phyloP scores from a whole-genome alignment of 345 rosid species.

The Arabis alpina region DNA sequence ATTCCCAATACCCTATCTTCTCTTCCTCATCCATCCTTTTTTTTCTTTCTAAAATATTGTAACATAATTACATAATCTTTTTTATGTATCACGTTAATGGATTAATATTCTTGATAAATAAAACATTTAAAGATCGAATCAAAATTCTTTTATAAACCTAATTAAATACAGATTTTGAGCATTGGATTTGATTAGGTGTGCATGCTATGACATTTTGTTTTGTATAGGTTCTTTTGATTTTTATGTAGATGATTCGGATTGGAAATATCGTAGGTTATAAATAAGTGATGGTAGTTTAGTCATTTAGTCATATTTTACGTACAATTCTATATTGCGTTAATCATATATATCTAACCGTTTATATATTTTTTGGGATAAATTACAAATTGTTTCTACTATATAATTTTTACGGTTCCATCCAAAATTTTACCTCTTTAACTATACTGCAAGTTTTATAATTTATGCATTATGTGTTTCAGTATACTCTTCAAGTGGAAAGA shows the following conservation, averaged over 20 bases:
- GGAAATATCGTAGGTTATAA: constrained; percentile 1
- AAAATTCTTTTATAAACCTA: neutral
- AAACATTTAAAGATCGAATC: neutral
- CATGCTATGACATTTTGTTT: neutral
- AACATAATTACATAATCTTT: neutral
- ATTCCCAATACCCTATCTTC: constrained; percentile 36
- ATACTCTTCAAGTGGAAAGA: too few relatives aligned
- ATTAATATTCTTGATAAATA: neutral
- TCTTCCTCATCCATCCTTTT: constrained; percentile 26
- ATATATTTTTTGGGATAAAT: neutral
- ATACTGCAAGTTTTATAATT: neutral
- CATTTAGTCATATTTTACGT: neutral
- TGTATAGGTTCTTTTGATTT: neutral
- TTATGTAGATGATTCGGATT: neutral
- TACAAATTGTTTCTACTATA: neutral
- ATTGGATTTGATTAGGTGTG: constrained; percentile 18
- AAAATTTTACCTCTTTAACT: neutral
- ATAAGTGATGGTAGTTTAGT: neutral
- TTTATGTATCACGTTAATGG: neutral
- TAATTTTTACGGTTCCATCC: neutral
- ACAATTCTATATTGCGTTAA: neutral
- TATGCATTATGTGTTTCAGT: too few relatives aligned
- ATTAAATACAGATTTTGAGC: neutral
- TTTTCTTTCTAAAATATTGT: neutral
- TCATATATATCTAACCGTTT: neutral